These are phyloP conservation scores for Poa annua DNA, from an alignment of 176 grass and related monocot genomes.

Conservation along the genomic window DNA sequence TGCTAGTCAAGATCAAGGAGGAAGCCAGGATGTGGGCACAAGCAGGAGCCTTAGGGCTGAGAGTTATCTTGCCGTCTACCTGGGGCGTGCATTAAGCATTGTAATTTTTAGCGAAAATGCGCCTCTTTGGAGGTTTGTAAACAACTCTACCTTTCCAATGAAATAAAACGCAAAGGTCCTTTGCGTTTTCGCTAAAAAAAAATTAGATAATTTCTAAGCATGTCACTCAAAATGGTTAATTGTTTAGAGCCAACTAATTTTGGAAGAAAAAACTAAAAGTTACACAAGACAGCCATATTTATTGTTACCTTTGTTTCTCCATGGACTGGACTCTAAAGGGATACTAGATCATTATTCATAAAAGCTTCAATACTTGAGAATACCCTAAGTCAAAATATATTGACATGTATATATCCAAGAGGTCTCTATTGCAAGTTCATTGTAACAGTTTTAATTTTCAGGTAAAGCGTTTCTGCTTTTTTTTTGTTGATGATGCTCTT, in stretches of 20 bases:
- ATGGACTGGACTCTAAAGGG: not conserved
- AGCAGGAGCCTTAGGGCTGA: no score
- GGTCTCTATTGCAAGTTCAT: constrained; percentile 5
- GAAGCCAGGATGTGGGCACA: no score
- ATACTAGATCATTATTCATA: constrained; percentile 9
- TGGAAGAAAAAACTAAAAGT: constrained; percentile 10
- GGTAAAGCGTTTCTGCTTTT: constrained; percentile 21
- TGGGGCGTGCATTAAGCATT: no score
- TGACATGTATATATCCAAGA: not conserved
- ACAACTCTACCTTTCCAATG: no score
- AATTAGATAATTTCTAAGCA: not conserved
- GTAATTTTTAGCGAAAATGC: no score
- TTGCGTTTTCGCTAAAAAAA: no score
- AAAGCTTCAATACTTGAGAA: constrained; percentile 7
- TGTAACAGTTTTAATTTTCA: constrained; percentile 19
- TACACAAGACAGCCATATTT: not conserved
- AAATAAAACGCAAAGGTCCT: no score
- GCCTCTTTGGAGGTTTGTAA: no score
- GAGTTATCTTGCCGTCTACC: no score
- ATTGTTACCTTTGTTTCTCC: constrained; percentile 10
- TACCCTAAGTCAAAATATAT: constrained; percentile 43
- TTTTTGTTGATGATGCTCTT: constrained; percentile 42
- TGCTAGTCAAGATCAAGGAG: no score
- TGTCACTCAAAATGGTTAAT: not conserved
- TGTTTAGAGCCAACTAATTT: not conserved